phyloP scores from a whole-genome alignment of 768 basidiomycete genomes.

The Tricholoma saponaceum region DNA sequence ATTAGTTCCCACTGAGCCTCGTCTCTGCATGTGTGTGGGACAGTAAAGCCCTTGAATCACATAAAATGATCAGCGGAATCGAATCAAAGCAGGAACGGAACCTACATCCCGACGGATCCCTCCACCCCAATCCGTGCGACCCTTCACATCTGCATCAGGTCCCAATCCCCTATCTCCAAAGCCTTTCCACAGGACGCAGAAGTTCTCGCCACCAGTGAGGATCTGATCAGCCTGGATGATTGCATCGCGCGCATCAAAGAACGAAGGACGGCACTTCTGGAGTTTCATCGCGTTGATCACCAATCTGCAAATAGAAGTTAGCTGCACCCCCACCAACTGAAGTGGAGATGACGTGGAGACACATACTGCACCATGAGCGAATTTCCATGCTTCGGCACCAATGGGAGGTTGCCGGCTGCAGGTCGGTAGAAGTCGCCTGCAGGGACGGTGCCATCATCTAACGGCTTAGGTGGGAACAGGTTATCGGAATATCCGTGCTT shows the following conservation, averaged over 20 bases:
- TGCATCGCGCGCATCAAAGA: constrained; percentile 87
- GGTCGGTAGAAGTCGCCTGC: constrained; percentile 72
- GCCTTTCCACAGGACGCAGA: constrained; percentile 80
- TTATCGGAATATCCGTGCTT: constrained; percentile 78
- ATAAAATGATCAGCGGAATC: not conserved
- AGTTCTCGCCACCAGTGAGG: constrained; percentile 91
- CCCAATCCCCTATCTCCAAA: constrained; percentile 86
- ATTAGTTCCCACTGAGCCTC: not conserved
- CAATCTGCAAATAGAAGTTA: constrained; percentile 38
- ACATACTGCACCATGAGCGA: constrained; percentile 69
- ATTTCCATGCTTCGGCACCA: constrained; percentile 91
- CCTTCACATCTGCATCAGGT: constrained; percentile 64
- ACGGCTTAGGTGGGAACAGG: constrained; percentile 77
- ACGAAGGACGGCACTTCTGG: constrained; percentile 85
- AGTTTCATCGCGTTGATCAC: constrained; percentile 93
- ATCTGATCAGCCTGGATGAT: constrained; percentile 89
- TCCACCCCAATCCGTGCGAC: constrained; percentile 91
- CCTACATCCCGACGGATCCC: constrained; percentile 69
- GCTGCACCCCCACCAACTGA: not conserved
- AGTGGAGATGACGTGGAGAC: not conserved
- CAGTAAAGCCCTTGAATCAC: constrained; percentile 20
- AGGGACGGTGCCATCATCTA: constrained; percentile 60
- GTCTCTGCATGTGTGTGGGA: constrained; percentile 24
- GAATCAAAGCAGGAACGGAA: not conserved
- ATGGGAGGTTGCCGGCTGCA: constrained; percentile 45